Conservation (phyloP, 2,329 filamentous ascomycete genomes). For the Xylariaceae sp. region DNA sequence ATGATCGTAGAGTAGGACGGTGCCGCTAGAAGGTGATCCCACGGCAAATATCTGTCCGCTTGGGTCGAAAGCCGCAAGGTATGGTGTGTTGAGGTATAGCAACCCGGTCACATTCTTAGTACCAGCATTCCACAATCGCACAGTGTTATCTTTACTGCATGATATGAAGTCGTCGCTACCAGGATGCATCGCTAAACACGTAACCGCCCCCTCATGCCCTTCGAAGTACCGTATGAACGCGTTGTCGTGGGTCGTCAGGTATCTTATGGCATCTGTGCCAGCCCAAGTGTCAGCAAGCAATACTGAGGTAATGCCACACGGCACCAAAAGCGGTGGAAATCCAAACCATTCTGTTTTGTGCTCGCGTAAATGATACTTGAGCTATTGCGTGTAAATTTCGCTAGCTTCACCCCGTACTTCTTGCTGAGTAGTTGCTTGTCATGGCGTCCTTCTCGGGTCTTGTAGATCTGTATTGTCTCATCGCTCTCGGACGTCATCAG, state of each 20-base stretch:
- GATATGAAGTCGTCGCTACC: constrained; percentile 90
- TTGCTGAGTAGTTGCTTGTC: constrained; percentile 91
- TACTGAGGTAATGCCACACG: neutral
- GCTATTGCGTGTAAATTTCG: constrained; percentile 89
- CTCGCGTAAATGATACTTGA: constrained; percentile 94
- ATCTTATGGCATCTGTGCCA: constrained; percentile 76
- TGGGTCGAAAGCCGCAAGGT: constrained; percentile 87
- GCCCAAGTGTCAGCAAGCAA: neutral
- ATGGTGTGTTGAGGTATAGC: constrained; percentile 78
- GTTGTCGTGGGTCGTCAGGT: constrained; percentile 91
- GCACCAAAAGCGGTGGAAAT: neutral
- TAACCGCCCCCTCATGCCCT: constrained; percentile 84
- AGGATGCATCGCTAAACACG: constrained; percentile 80
- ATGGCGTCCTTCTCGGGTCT: constrained; percentile 85
- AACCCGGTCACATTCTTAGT: constrained; percentile 80
- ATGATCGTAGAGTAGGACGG: constrained; percentile 86
- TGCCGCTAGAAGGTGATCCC: constrained; percentile 77
- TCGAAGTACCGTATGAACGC: constrained; percentile 95
- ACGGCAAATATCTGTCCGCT: constrained; percentile 91
- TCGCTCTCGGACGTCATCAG: constrained; percentile 91
- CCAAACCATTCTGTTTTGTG: constrained; percentile 84
- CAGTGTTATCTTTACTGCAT: constrained; percentile 86
- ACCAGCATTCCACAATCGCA: constrained; percentile 86
- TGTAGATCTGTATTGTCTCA: constrained; percentile 94
- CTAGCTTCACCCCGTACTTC: constrained; percentile 94